Conservation (phyloP, 768 basidiomycete genomes). For the Leccinum disarticulatum region DNA sequence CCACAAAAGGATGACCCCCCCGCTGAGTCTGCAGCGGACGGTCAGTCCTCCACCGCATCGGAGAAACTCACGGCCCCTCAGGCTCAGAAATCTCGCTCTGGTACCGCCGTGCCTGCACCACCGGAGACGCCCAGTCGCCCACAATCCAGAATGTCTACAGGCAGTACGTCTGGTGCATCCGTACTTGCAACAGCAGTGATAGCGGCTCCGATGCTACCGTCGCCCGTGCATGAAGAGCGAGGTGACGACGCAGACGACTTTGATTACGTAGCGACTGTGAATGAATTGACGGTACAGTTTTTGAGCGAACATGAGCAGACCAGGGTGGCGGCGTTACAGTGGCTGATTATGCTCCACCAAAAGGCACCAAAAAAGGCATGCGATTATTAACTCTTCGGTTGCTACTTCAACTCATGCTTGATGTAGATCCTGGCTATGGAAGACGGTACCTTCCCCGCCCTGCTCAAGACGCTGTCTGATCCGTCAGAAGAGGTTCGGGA, state of each 20-base stretch:
- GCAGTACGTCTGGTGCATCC: slow-evolving; percentile 38
- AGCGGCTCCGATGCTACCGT: slow-evolving; percentile 30
- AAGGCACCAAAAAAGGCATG: slow-evolving; percentile 92
- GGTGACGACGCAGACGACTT: slow-evolving; percentile 75
- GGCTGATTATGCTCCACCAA: slow-evolving; percentile 98
- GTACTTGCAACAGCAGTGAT: slow-evolving; percentile 25
- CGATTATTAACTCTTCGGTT: background rate
- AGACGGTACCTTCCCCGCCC: slow-evolving; percentile 93
- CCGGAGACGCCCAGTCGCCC: slow-evolving; percentile 51
- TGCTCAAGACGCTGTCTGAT: slow-evolving; percentile 94
- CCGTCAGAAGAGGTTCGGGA: slow-evolving; percentile 83
- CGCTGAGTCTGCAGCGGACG: slow-evolving; percentile 43
- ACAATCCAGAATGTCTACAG: slow-evolving; percentile 59
- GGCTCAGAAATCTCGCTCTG: slow-evolving; percentile 24
- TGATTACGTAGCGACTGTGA: slow-evolving; percentile 91
- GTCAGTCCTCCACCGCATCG: slow-evolving; percentile 27
- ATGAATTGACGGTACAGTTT: slow-evolving; percentile 90
- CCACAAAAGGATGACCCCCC: slow-evolving; percentile 48
- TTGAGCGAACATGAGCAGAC: slow-evolving; percentile 97
- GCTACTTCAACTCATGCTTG: background rate
- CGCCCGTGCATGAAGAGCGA: slow-evolving; percentile 26
- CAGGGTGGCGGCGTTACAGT: slow-evolving; percentile 91
- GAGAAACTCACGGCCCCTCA: slow-evolving; percentile 44
- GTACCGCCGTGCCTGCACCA: slow-evolving; percentile 24
- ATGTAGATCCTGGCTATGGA: slow-evolving; percentile 89